Conservation (phyloP, 139 green algal species). For the Chlamydomonas schloesseri region DNA sequence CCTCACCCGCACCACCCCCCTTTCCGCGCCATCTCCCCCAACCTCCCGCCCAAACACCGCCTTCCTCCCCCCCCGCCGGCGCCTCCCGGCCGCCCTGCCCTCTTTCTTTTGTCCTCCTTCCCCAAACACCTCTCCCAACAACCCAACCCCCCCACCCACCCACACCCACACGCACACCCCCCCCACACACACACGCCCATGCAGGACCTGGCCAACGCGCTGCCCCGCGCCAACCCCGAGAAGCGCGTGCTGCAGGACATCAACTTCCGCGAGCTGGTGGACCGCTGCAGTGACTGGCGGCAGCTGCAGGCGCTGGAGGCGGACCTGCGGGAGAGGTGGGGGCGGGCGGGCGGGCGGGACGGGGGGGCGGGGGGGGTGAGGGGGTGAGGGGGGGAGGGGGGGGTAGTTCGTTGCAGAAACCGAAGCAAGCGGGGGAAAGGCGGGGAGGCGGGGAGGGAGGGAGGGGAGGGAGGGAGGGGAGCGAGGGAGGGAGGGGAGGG, state of each 20-base stretch:
- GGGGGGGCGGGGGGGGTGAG: neutral
- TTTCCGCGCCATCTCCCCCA: too few species aligned
- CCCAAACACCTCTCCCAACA: neutral
- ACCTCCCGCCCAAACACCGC: too few species aligned
- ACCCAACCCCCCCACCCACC: neutral
- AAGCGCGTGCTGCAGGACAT: constrained; percentile 32
- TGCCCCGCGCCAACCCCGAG: constrained; percentile 21
- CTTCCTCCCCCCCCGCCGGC: too few species aligned
- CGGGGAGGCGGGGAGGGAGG: too few species aligned
- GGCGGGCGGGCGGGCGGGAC: neutral
- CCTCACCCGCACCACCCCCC: too few species aligned
- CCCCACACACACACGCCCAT: too few species aligned
- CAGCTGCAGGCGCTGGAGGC: constrained; percentile 10
- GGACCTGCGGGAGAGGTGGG: constrained; percentile 30
- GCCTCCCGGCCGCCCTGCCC: too few species aligned
- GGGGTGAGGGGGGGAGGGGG: too few species aligned
- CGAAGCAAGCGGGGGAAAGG: too few species aligned
- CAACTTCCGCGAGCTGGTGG: constrained; percentile 3
- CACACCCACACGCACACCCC: too few species aligned
- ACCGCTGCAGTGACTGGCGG: neutral
- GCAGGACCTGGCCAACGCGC: constrained; percentile 11
- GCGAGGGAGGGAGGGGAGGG: neutral
- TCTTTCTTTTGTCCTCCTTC: neutral
- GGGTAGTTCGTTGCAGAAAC: too few species aligned
- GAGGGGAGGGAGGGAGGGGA: too few species aligned